Conservation (phyloP, 805 yeast genomes). For the Ogataea corticis region DNA sequence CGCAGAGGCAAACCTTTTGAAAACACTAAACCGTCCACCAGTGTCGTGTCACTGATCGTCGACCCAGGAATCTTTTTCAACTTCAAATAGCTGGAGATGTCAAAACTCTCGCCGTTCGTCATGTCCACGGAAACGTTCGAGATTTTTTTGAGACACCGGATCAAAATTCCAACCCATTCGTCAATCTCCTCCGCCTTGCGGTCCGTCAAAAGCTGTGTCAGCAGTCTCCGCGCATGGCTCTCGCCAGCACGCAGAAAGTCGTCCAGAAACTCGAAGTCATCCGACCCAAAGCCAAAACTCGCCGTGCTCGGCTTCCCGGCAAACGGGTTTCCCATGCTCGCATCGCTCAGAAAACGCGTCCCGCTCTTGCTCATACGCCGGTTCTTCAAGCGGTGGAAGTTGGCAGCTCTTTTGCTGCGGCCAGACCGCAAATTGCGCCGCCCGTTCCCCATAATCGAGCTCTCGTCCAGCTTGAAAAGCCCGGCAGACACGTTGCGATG, state of each 20-base stretch:
- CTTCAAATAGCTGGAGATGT: constrained; percentile 85
- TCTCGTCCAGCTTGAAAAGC: constrained; percentile 20
- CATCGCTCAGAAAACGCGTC: constrained; percentile 19
- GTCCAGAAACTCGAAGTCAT: constrained; percentile 33
- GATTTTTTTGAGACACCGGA: constrained; percentile 52
- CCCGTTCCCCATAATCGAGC: constrained; percentile 8
- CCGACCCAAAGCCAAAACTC: constrained; percentile 25
- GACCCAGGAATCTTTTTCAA: constrained; percentile 86
- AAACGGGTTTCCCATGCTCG: constrained; percentile 9
- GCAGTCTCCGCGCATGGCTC: constrained; percentile 49
- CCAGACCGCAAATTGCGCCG: constrained; percentile 18
- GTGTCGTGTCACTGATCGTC: constrained; percentile 52
- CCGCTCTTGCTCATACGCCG: constrained; percentile 54
- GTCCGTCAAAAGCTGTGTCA: constrained; percentile 63
- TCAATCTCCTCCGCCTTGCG: constrained; percentile 51
- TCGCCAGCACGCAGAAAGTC: constrained; percentile 37
- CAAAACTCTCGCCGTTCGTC: constrained; percentile 69
- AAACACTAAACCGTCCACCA: constrained; percentile 78
- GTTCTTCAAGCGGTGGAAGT: constrained; percentile 34
- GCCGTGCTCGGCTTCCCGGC: constrained; percentile 14
- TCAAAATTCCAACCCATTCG: constrained; percentile 61
- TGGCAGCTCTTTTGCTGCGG: constrained; percentile 24
- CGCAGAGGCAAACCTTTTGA: constrained; percentile 81
- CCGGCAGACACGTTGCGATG: constrained; percentile 20
- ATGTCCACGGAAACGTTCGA: constrained; percentile 61